Conservation (phyloP, 768 basidiomycete species). For the Vararia minispora region DNA sequence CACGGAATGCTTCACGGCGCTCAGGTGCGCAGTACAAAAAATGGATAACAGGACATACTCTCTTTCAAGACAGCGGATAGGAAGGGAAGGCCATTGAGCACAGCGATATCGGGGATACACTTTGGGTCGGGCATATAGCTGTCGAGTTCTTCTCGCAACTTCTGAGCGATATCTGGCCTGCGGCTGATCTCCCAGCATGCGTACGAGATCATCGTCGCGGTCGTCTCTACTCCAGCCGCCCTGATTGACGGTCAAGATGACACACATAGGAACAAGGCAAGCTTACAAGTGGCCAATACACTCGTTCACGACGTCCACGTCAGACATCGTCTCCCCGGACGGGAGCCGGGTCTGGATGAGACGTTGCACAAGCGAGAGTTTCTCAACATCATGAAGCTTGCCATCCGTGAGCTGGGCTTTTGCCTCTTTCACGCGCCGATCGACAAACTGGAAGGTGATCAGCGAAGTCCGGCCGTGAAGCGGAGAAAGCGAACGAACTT, state of each 20-base stretch:
- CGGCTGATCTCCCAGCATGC: slow-evolving; percentile 73
- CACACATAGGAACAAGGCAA: background rate
- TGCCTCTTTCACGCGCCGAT: slow-evolving; percentile 62
- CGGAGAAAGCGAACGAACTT: slow-evolving; percentile 29
- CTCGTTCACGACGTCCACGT: slow-evolving; percentile 68
- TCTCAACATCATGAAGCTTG: slow-evolving; percentile 44
- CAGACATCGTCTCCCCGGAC: slow-evolving; percentile 44
- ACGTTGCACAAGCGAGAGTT: slow-evolving; percentile 53
- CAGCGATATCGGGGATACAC: slow-evolving; percentile 46
- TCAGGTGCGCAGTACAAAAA: too few species aligned
- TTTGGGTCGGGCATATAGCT: slow-evolving; percentile 54
- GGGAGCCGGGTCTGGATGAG: slow-evolving; percentile 49
- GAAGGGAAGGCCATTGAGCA: slow-evolving; percentile 41
- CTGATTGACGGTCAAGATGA: slow-evolving; percentile 23
- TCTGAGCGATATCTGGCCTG: slow-evolving; percentile 54
- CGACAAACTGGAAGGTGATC: slow-evolving; percentile 53
- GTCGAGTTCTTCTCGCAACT: slow-evolving; percentile 64
- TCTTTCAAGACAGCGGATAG: slow-evolving; percentile 39
- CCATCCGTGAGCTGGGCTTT: slow-evolving; percentile 57
- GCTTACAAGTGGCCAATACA: slow-evolving; percentile 70
- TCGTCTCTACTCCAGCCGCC: slow-evolving; percentile 71
- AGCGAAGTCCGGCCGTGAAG: background rate
- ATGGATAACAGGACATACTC: too few species aligned
- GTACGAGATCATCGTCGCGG: slow-evolving; percentile 62
- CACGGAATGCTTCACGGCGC: slow-evolving; percentile 43